Conservation (phyloP, 345 rosid genomes). For the Euphorbia tirucalli region DNA sequence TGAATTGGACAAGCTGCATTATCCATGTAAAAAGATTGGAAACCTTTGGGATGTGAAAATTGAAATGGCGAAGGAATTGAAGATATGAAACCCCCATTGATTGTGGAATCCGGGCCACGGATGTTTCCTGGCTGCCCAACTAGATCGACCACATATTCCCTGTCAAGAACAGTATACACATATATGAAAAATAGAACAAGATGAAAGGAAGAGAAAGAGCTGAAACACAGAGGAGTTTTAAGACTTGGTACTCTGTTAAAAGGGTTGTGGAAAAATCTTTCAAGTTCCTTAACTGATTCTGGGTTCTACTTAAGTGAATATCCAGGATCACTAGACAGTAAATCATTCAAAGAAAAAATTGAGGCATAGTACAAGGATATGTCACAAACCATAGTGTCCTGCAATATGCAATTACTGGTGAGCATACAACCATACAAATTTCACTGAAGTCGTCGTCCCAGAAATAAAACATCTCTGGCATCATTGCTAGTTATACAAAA, state of each 20-base stretch:
- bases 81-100: slow-evolving; percentile 62
- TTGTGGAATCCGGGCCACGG: slow-evolving; percentile 80
- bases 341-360: not conserved
- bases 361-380: not conserved
- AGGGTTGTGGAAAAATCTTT: not conserved
- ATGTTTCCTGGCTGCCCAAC: slow-evolving; percentile 89
- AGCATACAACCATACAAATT: not conserved
- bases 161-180: slow-evolving; percentile 35
- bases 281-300: not conserved
- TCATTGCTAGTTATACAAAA: not conserved
- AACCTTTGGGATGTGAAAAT: slow-evolving; percentile 53
- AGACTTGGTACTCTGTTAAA: not conserved
- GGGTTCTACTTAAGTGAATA: not conserved
- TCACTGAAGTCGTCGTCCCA: not conserved
- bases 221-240: not conserved
- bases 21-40: slow-evolving; percentile 44
- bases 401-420: not conserved
- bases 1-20: slow-evolving; percentile 32
- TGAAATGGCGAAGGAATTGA: slow-evolving; percentile 66
- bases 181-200: slow-evolving; percentile 6
- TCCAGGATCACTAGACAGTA: not conserved
- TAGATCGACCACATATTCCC: slow-evolving; percentile 97
- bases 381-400: not conserved
- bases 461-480: not conserved
- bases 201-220: not conserved